These are phyloP conservation scores for Pyrus pyrifolia DNA, from an alignment of 306 rosid species.

Conservation along the genomic window DNA sequence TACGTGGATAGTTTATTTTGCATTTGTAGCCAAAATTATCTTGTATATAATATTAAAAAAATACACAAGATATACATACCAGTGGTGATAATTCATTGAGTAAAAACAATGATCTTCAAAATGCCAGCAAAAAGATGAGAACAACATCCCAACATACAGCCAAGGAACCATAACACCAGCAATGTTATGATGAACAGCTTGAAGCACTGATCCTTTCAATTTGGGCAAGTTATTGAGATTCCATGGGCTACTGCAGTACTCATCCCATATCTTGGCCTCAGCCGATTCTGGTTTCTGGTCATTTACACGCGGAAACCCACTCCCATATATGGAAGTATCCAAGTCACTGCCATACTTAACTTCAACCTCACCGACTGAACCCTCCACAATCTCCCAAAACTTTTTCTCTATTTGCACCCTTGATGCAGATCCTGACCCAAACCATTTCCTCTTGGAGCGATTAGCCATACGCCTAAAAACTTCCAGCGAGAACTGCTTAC, in stretches of 20 bases:
- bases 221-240: constrained; percentile 95
- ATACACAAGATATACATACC: constrained; percentile 44
- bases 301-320: constrained; percentile 75
- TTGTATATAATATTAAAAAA: neutral
- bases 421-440: constrained; percentile 77
- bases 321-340: constrained; percentile 85
- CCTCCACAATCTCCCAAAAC: constrained; percentile 98
- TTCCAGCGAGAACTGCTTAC: constrained; percentile 66
- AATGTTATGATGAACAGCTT: constrained; percentile 80
- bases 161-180: constrained; percentile 99
- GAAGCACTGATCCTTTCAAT: constrained; percentile 85
- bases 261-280: constrained; percentile 76
- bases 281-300: constrained; percentile 57
- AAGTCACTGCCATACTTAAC: constrained; percentile 95
- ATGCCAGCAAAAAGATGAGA: constrained; percentile 99
- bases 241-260: constrained; percentile 81
- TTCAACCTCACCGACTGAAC: constrained; percentile 85
- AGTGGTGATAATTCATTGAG: constrained; percentile 96
- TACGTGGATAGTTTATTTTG: neutral
- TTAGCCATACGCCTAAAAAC: constrained; percentile 75
- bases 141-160: constrained; percentile 95
- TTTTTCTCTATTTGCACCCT: constrained; percentile 84
- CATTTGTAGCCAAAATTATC: neutral
- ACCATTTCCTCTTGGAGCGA: constrained; percentile 86
- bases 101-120: constrained; percentile 98